Conservation (phyloP, 257 asterid genomes). For the Ophiorrhiza pumila region DNA sequence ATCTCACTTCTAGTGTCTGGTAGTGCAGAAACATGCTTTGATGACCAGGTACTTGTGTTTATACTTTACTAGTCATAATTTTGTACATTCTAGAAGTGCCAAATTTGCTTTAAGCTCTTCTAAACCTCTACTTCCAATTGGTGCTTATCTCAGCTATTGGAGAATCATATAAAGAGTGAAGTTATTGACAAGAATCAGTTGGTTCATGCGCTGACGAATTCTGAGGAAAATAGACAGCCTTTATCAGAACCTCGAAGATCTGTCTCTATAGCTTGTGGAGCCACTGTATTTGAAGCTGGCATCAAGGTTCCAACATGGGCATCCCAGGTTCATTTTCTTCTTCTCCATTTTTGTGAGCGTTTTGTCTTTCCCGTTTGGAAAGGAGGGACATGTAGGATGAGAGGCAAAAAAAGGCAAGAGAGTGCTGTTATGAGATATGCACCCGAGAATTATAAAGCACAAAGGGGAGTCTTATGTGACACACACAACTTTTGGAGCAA, state of each 20-base stretch:
- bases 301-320: constrained; percentile 96
- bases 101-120: background rate
- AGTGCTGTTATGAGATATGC: background rate
- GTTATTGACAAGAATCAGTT: constrained; percentile 69
- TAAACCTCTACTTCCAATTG: background rate
- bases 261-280: constrained; percentile 89
- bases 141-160: constrained; percentile 48
- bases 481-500: background rate
- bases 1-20: constrained; percentile 94
- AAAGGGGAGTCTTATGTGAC: background rate
- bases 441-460: background rate
- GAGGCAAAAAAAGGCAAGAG: background rate
- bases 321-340: constrained; percentile 68
- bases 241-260: constrained; percentile 85
- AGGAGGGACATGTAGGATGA: background rate
- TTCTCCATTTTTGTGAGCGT: background rate
- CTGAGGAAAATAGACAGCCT: constrained; percentile 52
- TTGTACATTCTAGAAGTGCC: background rate
- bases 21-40: constrained; percentile 95
- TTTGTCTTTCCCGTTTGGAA: background rate
- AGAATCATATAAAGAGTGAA: constrained; percentile 95
- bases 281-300: constrained; percentile 80
- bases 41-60: constrained; percentile 65
- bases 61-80: background rate
- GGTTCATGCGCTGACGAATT: constrained; percentile 49